These are phyloP conservation scores for Macrolepiota fuliginosa DNA, from an alignment of 768 basidiomycete genomes.

Conservation along the genomic window DNA sequence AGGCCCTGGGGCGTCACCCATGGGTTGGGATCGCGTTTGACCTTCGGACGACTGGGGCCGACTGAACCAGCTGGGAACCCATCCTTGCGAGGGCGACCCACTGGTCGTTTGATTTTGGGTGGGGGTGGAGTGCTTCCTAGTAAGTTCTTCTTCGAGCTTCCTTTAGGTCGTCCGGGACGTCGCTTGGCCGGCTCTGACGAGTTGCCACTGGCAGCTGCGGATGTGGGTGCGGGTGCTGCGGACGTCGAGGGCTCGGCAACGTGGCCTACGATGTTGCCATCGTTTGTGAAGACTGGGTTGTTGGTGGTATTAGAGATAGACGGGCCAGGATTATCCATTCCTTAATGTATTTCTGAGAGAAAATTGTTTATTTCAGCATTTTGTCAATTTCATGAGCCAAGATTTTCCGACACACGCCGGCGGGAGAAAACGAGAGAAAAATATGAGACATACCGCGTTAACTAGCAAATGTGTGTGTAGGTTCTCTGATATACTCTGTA, in stretches of 20 bases:
- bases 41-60: slow-evolving; percentile 36
- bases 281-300: slow-evolving; percentile 5
- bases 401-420: neutral
- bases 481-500: neutral
- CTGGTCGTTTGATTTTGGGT: slow-evolving; percentile 70
- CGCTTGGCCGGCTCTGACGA: slow-evolving; percentile 44
- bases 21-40: slow-evolving; percentile 19
- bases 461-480: neutral
- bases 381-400: neutral
- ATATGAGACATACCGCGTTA: slow-evolving; percentile 4
- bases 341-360: slow-evolving; percentile 10
- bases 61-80: slow-evolving; percentile 78
- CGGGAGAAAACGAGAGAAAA: slow-evolving; percentile 9
- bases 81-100: slow-evolving; percentile 79
- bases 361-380: slow-evolving; percentile 15
- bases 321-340: slow-evolving; percentile 12
- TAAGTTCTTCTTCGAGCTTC: slow-evolving; percentile 69
- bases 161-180: slow-evolving; percentile 74
- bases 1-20: slow-evolving; percentile 10
- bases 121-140: slow-evolving; percentile 26
- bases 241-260: slow-evolving; percentile 3
- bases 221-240: neutral
- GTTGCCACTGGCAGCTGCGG: neutral
- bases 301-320: slow-evolving; percentile 12
- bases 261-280: slow-evolving; percentile 8